Evolutionary conservation across 148 eudicot genomes (phyloP), one percentile per base, ranked within the genome.

Genomic region (Diospyros kaki): DNA sequence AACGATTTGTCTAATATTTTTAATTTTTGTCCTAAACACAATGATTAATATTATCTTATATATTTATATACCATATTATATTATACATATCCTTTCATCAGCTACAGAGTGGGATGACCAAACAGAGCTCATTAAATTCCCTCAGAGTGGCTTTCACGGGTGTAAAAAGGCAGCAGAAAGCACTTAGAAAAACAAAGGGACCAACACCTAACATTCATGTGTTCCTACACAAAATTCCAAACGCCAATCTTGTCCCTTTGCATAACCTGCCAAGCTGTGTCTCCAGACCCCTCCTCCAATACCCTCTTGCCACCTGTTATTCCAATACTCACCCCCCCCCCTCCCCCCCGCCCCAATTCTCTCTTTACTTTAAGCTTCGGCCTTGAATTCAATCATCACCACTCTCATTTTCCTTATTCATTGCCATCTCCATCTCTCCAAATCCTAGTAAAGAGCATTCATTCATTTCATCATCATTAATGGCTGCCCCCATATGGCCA

Each of bases 401-500:
- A 52, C 45, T 69, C 43, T 48, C 56, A 3, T 48, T 42, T 64
- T 40, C 28, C 50, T 41, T 40, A 28, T 28, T 28, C 28, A 12
- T 44, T 43, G 43, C 38, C 45, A 28, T 65, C 70, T 68, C 72
- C 38, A 53, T 51, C 72, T 52, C 46, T 18, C 55, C 9, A 43
- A 56, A 56, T n/a, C 39, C 43, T 11, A 5, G 14, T 6, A n/a
- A 51, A 50, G 3, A 13, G 6, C 15, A 14, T 67, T 48, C 43
- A 46, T 67, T 45, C 52, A 45, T 64, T 64, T 64, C 46, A 44
- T 65, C n/a, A 43, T 18, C 55, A n/a, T 67, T 12, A 13, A 69
- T 69, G 72, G 72, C 78, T 75, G 56, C 78, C 58, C 58, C 28
- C 45, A n/a, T 4, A 38, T 58, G 54, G 38, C 44, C 64, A 40